Evolutionary conservation across 1,139 yeast genomes (phyloP), one percentile per base, ranked within the genome.

Genomic region (Suhomyces kunorum): DNA sequence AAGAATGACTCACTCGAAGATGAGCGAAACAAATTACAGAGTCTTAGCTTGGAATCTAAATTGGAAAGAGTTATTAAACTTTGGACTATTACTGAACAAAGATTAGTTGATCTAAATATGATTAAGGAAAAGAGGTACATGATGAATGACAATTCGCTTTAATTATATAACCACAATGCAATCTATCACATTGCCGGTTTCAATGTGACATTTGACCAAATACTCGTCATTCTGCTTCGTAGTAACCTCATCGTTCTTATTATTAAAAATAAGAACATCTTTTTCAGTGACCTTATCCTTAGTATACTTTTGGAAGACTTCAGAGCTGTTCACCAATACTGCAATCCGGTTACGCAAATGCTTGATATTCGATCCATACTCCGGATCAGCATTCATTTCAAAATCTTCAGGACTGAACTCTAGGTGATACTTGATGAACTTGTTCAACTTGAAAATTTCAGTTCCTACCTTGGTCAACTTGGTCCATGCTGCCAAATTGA

Each of bases 391-490:
- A 64, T 58, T 74, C 57, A 57, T 55, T 53, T 70, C 80, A 54
- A 80, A 83, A 54, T 88, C 96, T 48, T 84, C 94, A 0, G 90
- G 89, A 32, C 87, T 78, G 60, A 88, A 87, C 54, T 86, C 92
- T 47, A 87, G 72, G 54, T 84, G 86, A 53, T 81, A 85, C 33
- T 66, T 71, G 17, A 83, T 61, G 26, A 80, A 81, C 26, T 61
- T 56, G 2, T 53, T 49, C 35, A 61, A 51, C 20, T 52, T 47
- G 48, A 64, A 58, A 29, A 63, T 40, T 16, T 54, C 46, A 7
- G 34, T 28, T 7, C 60, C 60, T 15, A 54, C 36, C 14, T 50
- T 50, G 38, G 56, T 61, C 32, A 45, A 42, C 26, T 32, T 40
- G 27, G 36, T 51, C 58, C 58, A 42, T 8, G 45, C 42, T 16